Base-by-base conservation (phyloP, 306 rosid species). In the Herpetospermum pedunculosum region DNA sequence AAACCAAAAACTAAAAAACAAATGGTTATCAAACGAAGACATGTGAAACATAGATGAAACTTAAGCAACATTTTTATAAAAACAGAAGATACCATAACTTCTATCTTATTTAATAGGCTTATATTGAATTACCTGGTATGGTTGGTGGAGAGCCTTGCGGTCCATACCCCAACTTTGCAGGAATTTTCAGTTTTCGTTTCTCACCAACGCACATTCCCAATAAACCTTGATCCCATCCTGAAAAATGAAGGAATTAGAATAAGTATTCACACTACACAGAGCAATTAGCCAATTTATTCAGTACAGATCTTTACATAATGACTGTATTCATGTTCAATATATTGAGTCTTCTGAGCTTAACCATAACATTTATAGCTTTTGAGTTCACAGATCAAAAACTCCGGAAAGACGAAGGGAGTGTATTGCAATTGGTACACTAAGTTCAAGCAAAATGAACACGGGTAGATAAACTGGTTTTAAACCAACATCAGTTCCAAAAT, bases 181-280 rank as follows among this genome's bases (percentile, higher is more conserved):
- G 99, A 75, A 94, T 94, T 85, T 87, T 92, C 88, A 94, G 74
- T 85, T 94, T 94, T 55, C 99, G 79, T 92, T 94, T 94, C 92
- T 94, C 99, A 48, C 99, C 97, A 0, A 91, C 80, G 70, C 99
- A 94, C 88, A 90, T 89, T 77, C 97, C 99, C 85, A 87, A 55
- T 75, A 94, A 70, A 43, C 99, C 99, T 84, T 94, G 99, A 83
- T 94, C 99, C 97, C 99, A 94, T 71, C 99, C 99, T 94, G 84
- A 69, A 81, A 74, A 78, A 13, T 46, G 73, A 52, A 63, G 29
- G 50, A 77, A 71, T 48, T 58, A 30, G 5, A 57, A 10, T 32
- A 37, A 19, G 46, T 48, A 29, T 32, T 72, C 26, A 30, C n/a
- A n/a, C n/a, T n/a, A n/a, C n/a, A n/a, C 32, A 5, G 8, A n/a